phyloP scores from a whole-genome alignment of 108 stramenopile species.

The Cyclotella choctawhatcheeana region DNA sequence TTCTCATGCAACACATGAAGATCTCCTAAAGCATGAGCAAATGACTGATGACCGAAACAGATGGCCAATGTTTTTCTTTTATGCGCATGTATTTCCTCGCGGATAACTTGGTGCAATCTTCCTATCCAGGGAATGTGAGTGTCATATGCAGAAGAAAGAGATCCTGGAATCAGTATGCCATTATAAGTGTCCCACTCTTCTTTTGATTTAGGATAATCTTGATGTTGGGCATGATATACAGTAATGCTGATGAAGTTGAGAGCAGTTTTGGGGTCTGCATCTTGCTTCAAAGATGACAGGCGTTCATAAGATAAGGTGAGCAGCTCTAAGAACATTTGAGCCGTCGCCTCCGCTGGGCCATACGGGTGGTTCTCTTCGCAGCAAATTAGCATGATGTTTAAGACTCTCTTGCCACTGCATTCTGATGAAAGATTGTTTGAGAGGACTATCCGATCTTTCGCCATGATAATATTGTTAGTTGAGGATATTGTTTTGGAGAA shows the following conservation, averaged over 20 bases:
- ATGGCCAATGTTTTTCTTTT: slow-evolving; percentile 65
- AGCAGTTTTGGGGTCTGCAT: neutral
- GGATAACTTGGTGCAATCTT: slow-evolving; percentile 58
- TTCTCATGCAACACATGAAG: neutral
- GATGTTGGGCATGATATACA: slow-evolving; percentile 53
- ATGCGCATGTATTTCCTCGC: slow-evolving; percentile 56
- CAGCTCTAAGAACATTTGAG: slow-evolving; percentile 70
- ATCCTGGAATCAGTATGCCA: slow-evolving; percentile 81
- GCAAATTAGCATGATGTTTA: slow-evolving; percentile 58
- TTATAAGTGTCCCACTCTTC: slow-evolving; percentile 58
- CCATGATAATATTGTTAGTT: no score
- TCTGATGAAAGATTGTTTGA: neutral
- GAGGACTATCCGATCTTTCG: slow-evolving; percentile 3
- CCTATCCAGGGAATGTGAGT: slow-evolving; percentile 62
- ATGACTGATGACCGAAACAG: slow-evolving; percentile 87
- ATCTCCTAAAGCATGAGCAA: slow-evolving; percentile 72
- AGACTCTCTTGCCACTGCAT: neutral
- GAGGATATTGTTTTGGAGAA: no score
- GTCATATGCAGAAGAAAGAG: slow-evolving; percentile 77
- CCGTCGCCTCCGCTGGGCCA: slow-evolving; percentile 74
- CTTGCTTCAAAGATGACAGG: neutral
- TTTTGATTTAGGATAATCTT: slow-evolving; percentile 59
- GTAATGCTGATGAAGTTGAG: slow-evolving; percentile 42
- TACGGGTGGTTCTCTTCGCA: slow-evolving; percentile 80
- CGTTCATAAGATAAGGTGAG: slow-evolving; percentile 31